Evolutionary conservation across 805 yeast species (phyloP).

Genomic region (Metschnikowia koreensis): DNA sequence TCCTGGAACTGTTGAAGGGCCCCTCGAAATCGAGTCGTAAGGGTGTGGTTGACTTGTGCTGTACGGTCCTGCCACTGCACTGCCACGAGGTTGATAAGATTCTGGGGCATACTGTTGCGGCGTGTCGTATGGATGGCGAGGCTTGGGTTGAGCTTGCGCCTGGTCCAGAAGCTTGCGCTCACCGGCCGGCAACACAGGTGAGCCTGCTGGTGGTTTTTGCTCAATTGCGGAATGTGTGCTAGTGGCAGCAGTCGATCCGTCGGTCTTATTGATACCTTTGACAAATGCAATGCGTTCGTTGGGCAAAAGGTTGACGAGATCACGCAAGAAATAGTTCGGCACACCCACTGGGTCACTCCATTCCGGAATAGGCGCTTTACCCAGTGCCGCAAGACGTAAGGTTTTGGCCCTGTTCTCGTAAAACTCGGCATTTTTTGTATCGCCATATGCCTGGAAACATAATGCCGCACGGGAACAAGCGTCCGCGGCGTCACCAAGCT

Average conservation of each 20-base stretch:
- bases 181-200: too few species aligned
- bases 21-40: constrained; percentile 2
- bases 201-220: too few species aligned
- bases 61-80: background rate
- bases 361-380: constrained; percentile 45
- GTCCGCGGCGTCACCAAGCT: constrained; percentile 56
- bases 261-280: constrained; percentile 24
- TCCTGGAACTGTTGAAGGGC: background rate
- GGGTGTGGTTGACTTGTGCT: background rate
- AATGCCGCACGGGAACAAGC: constrained; percentile 53
- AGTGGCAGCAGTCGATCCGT: background rate
- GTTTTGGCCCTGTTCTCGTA: constrained; percentile 45
- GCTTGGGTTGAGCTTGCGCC: constrained; percentile 4
- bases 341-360: constrained; percentile 48
- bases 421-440: constrained; percentile 37
- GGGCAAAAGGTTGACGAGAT: constrained; percentile 42
- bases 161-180: background rate
- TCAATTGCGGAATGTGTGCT: too few species aligned
- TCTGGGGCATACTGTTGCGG: background rate
- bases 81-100: background rate
- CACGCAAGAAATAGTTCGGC: constrained; percentile 42
- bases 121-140: constrained; percentile 2
- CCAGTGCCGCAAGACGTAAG: constrained; percentile 42
- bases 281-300: constrained; percentile 39
- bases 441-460: constrained; percentile 49